phyloP scores from a whole-genome alignment of 164 flowering plant genomes.

The Macadamia integrifolia region DNA sequence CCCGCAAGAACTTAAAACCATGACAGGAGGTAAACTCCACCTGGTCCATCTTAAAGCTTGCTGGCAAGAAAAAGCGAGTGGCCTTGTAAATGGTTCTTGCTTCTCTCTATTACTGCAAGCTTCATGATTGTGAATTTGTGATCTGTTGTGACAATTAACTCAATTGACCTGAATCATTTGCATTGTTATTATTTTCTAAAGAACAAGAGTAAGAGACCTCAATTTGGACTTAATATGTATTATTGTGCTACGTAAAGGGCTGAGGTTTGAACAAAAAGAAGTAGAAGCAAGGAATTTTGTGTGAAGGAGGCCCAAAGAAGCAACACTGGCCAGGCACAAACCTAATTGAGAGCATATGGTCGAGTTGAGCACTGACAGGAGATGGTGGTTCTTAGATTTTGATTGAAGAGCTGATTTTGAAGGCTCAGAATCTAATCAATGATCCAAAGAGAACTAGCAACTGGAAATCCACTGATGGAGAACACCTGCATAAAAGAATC shows the following conservation, averaged over 20 bases:
- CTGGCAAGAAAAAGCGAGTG: no score
- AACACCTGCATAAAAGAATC: background rate
- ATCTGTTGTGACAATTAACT: no score
- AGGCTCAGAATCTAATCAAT: background rate
- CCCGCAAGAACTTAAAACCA: no score
- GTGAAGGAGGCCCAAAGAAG: background rate
- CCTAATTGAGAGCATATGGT: background rate
- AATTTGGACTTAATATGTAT: no score
- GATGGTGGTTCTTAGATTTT: background rate
- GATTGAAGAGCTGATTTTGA: background rate
- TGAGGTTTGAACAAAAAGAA: background rate
- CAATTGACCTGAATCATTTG: no score
- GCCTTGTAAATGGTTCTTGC: no score
- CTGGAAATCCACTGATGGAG: background rate
- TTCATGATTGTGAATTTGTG: no score
- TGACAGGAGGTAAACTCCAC: no score
- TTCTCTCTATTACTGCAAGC: no score
- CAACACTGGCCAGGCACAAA: background rate
- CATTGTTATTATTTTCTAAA: no score
- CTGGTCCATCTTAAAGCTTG: no score
- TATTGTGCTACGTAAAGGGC: background rate
- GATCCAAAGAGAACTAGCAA: conserved; percentile 3
- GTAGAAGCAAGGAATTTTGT: background rate
- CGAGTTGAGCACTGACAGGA: background rate
- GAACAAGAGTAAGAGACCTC: no score